Evolutionary conservation across 2,329 filamentous ascomycete species (phyloP).

Genomic region (Colletotrichum sp.): DNA sequence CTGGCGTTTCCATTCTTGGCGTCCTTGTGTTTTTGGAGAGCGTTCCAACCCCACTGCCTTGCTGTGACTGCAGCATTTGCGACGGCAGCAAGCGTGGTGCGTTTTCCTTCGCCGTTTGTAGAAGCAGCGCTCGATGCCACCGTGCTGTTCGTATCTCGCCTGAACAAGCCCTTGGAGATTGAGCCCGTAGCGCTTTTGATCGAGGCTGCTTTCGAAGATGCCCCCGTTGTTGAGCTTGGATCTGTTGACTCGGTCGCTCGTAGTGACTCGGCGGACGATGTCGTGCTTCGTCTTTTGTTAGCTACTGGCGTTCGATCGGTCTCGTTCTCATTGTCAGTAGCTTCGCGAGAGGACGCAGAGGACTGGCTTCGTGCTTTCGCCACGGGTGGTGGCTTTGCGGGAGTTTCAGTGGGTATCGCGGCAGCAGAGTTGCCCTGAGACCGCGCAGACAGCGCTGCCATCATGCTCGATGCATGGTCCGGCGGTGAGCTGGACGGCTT

Average conservation of each 20-base stretch:
- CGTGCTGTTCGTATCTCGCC: slow-evolving; percentile 39
- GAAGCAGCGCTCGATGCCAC: slow-evolving; percentile 36
- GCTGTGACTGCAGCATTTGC: slow-evolving; percentile 61
- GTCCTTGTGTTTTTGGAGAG: slow-evolving; percentile 57
- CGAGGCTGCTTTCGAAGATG: slow-evolving; percentile 32
- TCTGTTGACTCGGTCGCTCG: slow-evolving; percentile 35
- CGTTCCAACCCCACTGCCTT: slow-evolving; percentile 64
- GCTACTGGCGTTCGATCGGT: slow-evolving; percentile 30
- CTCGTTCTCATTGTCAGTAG: slow-evolving; percentile 42
- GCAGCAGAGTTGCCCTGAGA: slow-evolving; percentile 61
- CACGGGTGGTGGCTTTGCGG: slow-evolving; percentile 38
- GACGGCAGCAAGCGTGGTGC: slow-evolving; percentile 58
- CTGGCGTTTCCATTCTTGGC: slow-evolving; percentile 28
- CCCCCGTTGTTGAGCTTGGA: slow-evolving; percentile 24
- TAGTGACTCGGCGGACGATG: slow-evolving; percentile 39
- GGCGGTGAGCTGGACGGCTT: slow-evolving; percentile 61
- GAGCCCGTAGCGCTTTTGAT: slow-evolving; percentile 45
- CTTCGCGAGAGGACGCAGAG: slow-evolving; percentile 53
- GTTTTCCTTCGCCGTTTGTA: slow-evolving; percentile 43
- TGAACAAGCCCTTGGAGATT: slow-evolving; percentile 45
- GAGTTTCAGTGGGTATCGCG: slow-evolving; percentile 44
- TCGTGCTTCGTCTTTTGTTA: slow-evolving; percentile 39
- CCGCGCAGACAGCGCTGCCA: slow-evolving; percentile 71
- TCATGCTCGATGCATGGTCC: slow-evolving; percentile 66
- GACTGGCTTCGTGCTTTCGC: slow-evolving; percentile 52